A percentile compares a stretch with the other conserved stretches of the same genome.
Conservation (phyloP, 2,329 filamentous ascomycete species). For the Hypoxylon sp. region DNA sequence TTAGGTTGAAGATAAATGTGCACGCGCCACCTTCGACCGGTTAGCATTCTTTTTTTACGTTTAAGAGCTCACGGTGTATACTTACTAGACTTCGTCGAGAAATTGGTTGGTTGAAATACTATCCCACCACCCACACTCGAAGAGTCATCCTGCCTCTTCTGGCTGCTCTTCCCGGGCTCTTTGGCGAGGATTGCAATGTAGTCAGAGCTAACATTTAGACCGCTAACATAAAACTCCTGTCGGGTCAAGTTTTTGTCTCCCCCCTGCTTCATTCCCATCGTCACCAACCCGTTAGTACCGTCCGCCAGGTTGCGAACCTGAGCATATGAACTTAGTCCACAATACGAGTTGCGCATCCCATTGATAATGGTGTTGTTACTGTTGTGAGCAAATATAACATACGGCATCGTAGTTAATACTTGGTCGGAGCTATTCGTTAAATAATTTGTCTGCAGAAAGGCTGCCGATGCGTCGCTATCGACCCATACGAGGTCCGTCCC, state of each 20-base stretch:
- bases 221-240: slow-evolving; percentile 86
- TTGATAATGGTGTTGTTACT: slow-evolving; percentile 65
- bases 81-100: slow-evolving; percentile 79
- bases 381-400: slow-evolving; percentile 79
- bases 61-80: slow-evolving; percentile 8
- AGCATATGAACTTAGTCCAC: slow-evolving; percentile 75
- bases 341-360: slow-evolving; percentile 82
- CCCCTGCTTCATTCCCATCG: slow-evolving; percentile 73
- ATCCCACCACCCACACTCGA: slow-evolving; percentile 75
- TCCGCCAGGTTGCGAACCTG: slow-evolving; percentile 67
- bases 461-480: slow-evolving; percentile 82
- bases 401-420: slow-evolving; percentile 67
- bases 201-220: slow-evolving; percentile 73
- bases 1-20: slow-evolving; percentile 83
- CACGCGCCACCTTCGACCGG: slow-evolving; percentile 58
- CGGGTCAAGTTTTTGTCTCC: slow-evolving; percentile 75
- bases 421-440: slow-evolving; percentile 66
- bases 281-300: slow-evolving; percentile 56
- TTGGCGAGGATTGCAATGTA: slow-evolving; percentile 80
- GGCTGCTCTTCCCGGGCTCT: slow-evolving; percentile 47
- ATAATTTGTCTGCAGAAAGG: slow-evolving; percentile 80
- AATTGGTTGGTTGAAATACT: slow-evolving; percentile 76
- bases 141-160: slow-evolving; percentile 60
- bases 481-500: slow-evolving; percentile 75
- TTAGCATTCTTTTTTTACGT: slow-evolving; percentile 10